A percentile compares a stretch with the other conserved stretches of the same genome.
These are phyloP conservation scores for Plantago rigida DNA, from an alignment of 305 asterid genomes.

Conservation along the genomic window DNA sequence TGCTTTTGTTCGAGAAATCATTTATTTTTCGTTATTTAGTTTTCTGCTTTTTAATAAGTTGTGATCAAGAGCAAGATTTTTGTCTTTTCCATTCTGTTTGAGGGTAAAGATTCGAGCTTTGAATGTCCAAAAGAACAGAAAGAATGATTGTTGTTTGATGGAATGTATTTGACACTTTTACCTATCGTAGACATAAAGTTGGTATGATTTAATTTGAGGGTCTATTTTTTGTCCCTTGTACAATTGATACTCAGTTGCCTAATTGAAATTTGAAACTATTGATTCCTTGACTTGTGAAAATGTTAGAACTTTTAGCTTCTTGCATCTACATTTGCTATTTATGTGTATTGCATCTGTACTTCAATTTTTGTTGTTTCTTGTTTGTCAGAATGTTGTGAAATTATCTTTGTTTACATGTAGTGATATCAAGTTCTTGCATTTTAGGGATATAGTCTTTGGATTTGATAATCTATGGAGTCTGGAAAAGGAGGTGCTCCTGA, in stretches of 20 bases:
- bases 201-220: constrained; percentile 1
- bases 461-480: constrained; percentile 44
- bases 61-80: constrained; percentile 3
- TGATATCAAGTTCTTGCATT: constrained; percentile 8
- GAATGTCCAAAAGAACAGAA: neutral
- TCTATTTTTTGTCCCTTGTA: neutral
- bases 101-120: neutral
- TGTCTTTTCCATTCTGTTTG: neutral
- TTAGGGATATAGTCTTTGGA: constrained; percentile 6
- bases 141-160: neutral
- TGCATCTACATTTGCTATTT: neutral
- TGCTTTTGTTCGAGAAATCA: neutral
- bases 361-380: neutral
- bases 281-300: neutral
- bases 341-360: neutral
- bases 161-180: constrained; percentile 14
- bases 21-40: neutral
- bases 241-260: neutral
- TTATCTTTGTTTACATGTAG: neutral
- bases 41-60: neutral
- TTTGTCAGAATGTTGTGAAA: neutral
- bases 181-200: neutral
- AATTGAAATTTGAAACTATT: neutral
- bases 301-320: neutral
- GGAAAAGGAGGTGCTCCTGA: constrained; percentile 48